phyloP scores from a whole-genome alignment of 305 asterid species.

The Fraxinus nigra region DNA sequence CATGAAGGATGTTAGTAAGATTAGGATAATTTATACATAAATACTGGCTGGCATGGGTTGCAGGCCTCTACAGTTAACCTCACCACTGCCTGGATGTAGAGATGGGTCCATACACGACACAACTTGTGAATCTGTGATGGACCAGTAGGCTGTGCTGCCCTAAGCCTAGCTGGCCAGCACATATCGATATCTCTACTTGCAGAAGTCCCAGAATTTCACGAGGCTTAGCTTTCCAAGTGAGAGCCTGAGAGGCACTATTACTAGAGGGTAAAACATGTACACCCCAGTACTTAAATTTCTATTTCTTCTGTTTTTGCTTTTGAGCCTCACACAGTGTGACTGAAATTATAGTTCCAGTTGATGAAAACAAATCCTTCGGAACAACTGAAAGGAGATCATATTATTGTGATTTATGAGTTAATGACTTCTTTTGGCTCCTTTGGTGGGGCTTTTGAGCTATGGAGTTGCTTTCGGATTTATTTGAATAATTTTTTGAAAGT shows the following conservation, averaged over 20 bases:
- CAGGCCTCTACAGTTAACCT: neutral
- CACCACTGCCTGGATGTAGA: neutral
- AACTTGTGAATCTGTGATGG: neutral
- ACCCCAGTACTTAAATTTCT: neutral
- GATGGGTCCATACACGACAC: neutral
- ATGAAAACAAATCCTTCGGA: neutral
- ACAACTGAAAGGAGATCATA: neutral
- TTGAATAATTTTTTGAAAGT: neutral
- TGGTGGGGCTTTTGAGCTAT: neutral
- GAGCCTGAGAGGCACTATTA: neutral
- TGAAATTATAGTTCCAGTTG: neutral
- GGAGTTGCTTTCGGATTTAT: neutral
- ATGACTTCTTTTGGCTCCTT: neutral
- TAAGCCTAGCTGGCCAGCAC: neutral
- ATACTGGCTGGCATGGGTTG: neutral
- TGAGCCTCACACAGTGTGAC: neutral
- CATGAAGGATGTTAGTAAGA: neutral
- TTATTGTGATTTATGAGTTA: neutral
- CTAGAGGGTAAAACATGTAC: neutral
- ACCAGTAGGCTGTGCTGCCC: neutral
- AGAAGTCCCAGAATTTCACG: neutral
- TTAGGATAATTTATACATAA: neutral
- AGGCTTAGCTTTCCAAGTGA: neutral
- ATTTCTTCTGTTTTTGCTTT: neutral
- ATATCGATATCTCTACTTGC: neutral